Evolutionary conservation across 257 asterid species (phyloP).

Genomic region (Catharanthus roseus): DNA sequence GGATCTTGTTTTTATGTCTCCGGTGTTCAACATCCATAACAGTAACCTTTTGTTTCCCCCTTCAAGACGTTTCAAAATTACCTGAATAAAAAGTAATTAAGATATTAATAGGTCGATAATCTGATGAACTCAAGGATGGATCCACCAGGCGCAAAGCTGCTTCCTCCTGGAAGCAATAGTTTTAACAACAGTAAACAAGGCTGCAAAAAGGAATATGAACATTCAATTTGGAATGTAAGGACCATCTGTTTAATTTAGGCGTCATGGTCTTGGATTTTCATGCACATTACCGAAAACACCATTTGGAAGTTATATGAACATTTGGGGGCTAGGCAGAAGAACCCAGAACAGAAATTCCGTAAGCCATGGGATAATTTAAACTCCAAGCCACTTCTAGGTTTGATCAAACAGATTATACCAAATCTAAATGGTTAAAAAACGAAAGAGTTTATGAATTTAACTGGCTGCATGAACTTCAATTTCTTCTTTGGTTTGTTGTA

Average conservation of each 20-base stretch:
- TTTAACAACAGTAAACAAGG: neutral
- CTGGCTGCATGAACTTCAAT: neutral
- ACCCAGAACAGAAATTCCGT: neutral
- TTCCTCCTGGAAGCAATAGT: slow-evolving; percentile 60
- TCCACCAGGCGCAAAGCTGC: slow-evolving; percentile 85
- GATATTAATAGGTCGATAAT: slow-evolving; percentile 73
- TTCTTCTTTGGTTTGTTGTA: neutral
- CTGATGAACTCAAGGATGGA: slow-evolving; percentile 43
- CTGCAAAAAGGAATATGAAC: neutral
- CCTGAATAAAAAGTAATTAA: slow-evolving; percentile 91
- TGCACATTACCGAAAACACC: neutral
- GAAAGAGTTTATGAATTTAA: neutral
- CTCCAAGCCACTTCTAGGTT: neutral
- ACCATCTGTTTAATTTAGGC: neutral
- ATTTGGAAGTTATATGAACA: neutral
- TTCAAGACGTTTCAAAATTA: slow-evolving; percentile 7
- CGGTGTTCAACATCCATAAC: neutral
- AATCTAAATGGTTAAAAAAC: neutral
- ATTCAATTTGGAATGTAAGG: neutral
- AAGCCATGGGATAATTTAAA: neutral
- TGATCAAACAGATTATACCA: neutral
- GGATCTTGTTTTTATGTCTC: neutral
- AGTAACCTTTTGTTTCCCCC: neutral
- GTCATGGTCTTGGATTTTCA: neutral
- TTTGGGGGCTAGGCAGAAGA: neutral